phyloP scores from a whole-genome alignment of 768 basidiomycete genomes.

The Boletellus sp. region DNA sequence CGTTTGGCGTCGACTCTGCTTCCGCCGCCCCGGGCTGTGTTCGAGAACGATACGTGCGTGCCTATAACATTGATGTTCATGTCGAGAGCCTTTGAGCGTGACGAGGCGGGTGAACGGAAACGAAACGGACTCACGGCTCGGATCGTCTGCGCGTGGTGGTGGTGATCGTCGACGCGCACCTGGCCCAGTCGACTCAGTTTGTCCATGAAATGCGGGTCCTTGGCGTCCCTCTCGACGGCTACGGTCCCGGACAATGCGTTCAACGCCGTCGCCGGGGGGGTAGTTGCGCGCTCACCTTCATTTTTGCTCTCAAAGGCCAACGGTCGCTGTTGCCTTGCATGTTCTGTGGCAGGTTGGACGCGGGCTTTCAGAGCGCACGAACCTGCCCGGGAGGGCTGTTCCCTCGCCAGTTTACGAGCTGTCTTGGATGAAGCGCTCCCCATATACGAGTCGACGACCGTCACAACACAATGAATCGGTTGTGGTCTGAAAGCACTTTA shows the following conservation, averaged over 20 bases:
- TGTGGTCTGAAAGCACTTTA: conserved; percentile 18
- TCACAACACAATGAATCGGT: too few species aligned
- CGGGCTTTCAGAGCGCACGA: too few species aligned
- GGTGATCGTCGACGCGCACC: conserved; percentile 52
- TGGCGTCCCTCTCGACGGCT: conserved; percentile 65
- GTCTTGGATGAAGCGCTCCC: conserved; percentile 61
- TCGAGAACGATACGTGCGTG: conserved; percentile 50
- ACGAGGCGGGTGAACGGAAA: background rate
- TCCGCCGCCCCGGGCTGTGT: conserved; percentile 52
- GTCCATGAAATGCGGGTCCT: conserved; percentile 66
- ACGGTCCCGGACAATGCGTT: conserved; percentile 1
- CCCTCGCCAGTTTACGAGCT: conserved; percentile 51
- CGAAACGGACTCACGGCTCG: conserved; percentile 40
- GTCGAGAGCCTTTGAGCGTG: background rate
- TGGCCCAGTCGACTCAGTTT: conserved; percentile 64
- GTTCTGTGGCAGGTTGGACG: conserved; percentile 18
- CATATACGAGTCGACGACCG: conserved; percentile 38
- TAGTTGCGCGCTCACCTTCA: conserved; percentile 35
- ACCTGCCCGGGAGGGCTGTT: conserved; percentile 48
- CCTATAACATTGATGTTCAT: too few species aligned
- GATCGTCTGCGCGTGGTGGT: conserved; percentile 50
- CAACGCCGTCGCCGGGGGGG: background rate
- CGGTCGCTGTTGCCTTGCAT: conserved; percentile 16
- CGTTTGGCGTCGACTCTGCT: conserved; percentile 48
- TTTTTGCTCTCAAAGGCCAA: conserved; percentile 50